Evolutionary conservation across 2,329 filamentous ascomycete genomes (phyloP), one percentile per base, ranked within the genome.

Genomic region (Exserohilum turcica): DNA sequence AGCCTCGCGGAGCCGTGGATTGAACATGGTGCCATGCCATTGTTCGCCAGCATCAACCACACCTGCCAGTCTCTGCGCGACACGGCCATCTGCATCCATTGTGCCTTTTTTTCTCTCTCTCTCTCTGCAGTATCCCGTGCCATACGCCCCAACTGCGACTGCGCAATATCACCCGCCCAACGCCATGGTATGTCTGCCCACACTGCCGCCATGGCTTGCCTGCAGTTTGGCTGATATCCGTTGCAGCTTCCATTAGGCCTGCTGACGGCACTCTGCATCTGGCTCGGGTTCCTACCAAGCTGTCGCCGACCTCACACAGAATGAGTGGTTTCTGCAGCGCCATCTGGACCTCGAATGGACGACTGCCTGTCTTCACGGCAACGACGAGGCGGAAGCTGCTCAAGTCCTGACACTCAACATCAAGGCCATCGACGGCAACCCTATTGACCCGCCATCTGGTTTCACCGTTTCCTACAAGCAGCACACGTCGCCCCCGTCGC

Each of bases 391-490:
- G 48, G 62, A 67, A 53, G 59, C 63, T 40, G 73, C 74, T 27
- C 74, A 77, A 51, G 60, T 76, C 54, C 58, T 76, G 57, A 74
- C 72, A 29, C 66, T 77, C 39, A 72, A 65, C 58, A 72, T 77
- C 67, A 71, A 74, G 47, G 65, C 66, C 40, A 68, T 77, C 45
- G 72, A 77, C 60, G 73, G 72, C 47, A 67, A 67, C 43, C 45
- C 58, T 16, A 49, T 75, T 44, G 52, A 60, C 21, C 58, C 57
- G 16, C 64, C 71, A 10, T 66, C 73, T 58, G 74, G 74, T 36
- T 74, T 77, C 57, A 72, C 71, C 51, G 61, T 76, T 55, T 75
- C 73, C 6, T 76, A 75, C 69, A 76, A 71, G 52, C 72, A 75
- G 48, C 63, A 69, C 43, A 58, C 66, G 31, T 70, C 64, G 18